These are phyloP conservation scores for Lignosus rhinocerotis DNA, from an alignment of 1,284 basidiomycete genomes.

Conservation along the genomic window DNA sequence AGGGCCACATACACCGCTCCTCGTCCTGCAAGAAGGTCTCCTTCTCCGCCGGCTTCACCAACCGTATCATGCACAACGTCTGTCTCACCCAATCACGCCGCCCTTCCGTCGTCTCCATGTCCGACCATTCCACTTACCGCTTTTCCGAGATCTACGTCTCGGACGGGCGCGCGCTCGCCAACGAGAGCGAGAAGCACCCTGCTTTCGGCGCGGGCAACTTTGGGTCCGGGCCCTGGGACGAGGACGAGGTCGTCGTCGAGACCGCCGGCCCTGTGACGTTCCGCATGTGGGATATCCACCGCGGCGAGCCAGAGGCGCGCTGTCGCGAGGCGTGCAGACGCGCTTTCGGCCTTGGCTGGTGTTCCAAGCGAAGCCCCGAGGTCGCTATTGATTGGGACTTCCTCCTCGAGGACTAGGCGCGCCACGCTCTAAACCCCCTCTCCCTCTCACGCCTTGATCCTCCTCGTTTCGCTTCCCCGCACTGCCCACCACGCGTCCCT, in stretches of 20 bases:
- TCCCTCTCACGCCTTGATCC: background rate
- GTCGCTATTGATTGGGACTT: conserved; percentile 74
- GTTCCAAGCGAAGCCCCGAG: conserved; percentile 52
- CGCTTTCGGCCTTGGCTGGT: conserved; percentile 54
- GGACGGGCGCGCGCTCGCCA: conserved; percentile 11
- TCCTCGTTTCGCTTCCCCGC: conserved; percentile 1
- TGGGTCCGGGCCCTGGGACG: conserved; percentile 32
- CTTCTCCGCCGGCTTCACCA: conserved; percentile 72
- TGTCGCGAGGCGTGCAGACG: conserved; percentile 63
- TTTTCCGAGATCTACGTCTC: conserved; percentile 36
- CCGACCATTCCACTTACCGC: conserved; percentile 24
- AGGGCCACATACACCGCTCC: conserved; percentile 59
- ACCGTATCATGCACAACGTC: conserved; percentile 63
- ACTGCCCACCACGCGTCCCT: background rate
- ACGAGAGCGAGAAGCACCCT: conserved; percentile 11
- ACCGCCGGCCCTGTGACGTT: conserved; percentile 63
- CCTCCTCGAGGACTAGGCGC: conserved; percentile 59
- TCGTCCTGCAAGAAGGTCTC: conserved; percentile 43
- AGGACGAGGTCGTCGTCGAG: conserved; percentile 61
- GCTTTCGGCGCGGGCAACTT: conserved; percentile 8
- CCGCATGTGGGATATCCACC: conserved; percentile 76
- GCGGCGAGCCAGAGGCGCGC: conserved; percentile 57
- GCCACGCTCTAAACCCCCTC: background rate
- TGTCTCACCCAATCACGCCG: conserved; percentile 48
- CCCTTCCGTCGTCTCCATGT: conserved; percentile 31